phyloP scores from a whole-genome alignment of 345 rosid genomes.

The Eucalyptus grandis region DNA sequence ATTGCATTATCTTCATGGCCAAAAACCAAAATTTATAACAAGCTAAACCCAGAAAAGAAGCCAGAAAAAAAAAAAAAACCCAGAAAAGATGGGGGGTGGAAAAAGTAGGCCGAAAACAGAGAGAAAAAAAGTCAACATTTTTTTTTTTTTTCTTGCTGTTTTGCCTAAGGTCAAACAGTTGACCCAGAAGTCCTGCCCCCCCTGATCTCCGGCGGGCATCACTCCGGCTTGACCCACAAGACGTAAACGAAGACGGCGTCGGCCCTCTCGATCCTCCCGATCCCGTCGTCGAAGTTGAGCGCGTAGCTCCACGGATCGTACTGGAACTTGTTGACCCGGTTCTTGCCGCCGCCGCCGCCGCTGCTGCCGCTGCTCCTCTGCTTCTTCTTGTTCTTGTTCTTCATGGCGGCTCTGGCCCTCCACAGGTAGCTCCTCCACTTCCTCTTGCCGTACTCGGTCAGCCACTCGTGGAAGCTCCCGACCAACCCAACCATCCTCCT shows the following conservation, averaged over 20 bases:
- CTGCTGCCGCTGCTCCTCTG: conserved; percentile 6
- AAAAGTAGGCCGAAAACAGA: background rate
- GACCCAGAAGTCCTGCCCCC: background rate
- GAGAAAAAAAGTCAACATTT: background rate
- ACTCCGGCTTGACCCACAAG: background rate
- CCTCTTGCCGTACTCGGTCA: conserved; percentile 14
- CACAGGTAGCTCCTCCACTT: conserved; percentile 33
- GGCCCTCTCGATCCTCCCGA: background rate
- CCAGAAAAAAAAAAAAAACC: background rate
- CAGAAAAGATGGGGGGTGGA: background rate
- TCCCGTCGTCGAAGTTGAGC: conserved; percentile 13
- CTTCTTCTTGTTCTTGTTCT: background rate
- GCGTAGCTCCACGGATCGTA: conserved; percentile 94
- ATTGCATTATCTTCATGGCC: background rate
- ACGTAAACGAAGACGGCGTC: background rate
- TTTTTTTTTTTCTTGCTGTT: background rate
- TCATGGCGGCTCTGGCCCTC: conserved; percentile 41
- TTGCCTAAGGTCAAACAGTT: background rate
- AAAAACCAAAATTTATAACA: background rate
- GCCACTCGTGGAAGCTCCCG: conserved; percentile 8
- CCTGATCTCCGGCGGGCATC: background rate
- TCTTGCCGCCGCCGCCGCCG: background rate
- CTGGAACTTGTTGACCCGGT: conserved; percentile 33
- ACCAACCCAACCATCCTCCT: background rate
- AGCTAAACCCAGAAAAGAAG: background rate